Evolutionary conservation across 441 rosid species (phyloP).

Genomic region (Hura crepitans): DNA sequence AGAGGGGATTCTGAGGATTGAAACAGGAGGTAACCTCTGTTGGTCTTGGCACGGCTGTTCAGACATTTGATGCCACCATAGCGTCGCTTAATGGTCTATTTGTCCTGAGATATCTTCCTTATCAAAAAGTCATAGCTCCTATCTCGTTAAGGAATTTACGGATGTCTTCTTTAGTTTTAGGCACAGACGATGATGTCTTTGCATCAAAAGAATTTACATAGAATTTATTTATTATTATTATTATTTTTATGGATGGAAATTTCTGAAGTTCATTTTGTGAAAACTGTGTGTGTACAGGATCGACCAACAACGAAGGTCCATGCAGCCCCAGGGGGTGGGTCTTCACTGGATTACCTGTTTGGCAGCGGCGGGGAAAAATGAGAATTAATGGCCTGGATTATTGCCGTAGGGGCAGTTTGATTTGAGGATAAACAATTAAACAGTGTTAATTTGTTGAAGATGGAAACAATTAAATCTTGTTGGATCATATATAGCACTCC

Average conservation of each 20-base stretch:
- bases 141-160: not conserved
- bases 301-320: conserved; percentile 58
- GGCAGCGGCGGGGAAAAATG: conserved; percentile 34
- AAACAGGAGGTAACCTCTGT: not conserved
- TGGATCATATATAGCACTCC: not conserved
- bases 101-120: not conserved
- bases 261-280: not conserved
- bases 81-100: not conserved
- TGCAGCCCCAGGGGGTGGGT: conserved; percentile 56
- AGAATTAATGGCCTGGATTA: conserved; percentile 9
- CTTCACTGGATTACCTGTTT: conserved; percentile 56
- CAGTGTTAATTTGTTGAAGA: conserved; percentile 7
- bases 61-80: not conserved
- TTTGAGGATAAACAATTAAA: not conserved
- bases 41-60: not conserved
- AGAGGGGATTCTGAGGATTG: not conserved
- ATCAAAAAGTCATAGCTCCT: not conserved
- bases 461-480: not conserved
- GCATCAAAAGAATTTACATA: not conserved
- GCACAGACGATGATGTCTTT: not conserved
- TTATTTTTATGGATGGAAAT: not conserved
- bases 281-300: conserved; percentile 33
- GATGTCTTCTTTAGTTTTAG: not conserved
- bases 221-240: not conserved
- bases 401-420: conserved; percentile 5